phyloP scores from a whole-genome alignment of 1,284 basidiomycete genomes.

The Austroboletus novae-zelandiae region DNA sequence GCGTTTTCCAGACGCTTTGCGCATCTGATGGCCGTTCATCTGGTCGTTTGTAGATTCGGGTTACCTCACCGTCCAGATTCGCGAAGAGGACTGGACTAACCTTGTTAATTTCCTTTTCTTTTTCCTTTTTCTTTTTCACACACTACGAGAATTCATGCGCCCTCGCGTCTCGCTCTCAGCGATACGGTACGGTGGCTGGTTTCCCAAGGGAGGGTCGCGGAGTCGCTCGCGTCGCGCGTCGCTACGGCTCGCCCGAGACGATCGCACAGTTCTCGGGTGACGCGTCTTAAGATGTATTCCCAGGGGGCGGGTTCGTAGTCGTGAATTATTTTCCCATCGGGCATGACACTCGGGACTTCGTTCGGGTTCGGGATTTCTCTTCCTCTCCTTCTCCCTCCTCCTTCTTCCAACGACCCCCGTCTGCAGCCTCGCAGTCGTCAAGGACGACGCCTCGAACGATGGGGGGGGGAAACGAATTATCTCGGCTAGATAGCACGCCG shows the following conservation, averaged over 20 bases:
- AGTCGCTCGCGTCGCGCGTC: not conserved
- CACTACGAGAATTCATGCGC: no score
- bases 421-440: not conserved
- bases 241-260: not conserved
- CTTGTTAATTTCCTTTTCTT: not conserved
- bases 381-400: not conserved
- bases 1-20: not conserved
- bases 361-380: not conserved
- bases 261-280: not conserved
- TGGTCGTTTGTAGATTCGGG: not conserved
- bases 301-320: no score
- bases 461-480: slow-evolving; percentile 9
- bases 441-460: not conserved
- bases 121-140: not conserved
- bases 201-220: not conserved
- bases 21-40: slow-evolving; percentile 28
- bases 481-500: slow-evolving; percentile 25
- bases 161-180: not conserved
- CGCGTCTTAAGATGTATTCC: no score
- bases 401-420: not conserved
- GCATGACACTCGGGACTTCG: not conserved
- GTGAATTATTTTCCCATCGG: not conserved
- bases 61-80: not conserved
- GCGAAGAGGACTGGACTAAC: not conserved
- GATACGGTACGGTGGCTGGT: not conserved